Percentiles rank a stretch among this genome's conserved stretches.
Conservation (phyloP, 306 rosid species). For the Lathyrus aphaca region DNA sequence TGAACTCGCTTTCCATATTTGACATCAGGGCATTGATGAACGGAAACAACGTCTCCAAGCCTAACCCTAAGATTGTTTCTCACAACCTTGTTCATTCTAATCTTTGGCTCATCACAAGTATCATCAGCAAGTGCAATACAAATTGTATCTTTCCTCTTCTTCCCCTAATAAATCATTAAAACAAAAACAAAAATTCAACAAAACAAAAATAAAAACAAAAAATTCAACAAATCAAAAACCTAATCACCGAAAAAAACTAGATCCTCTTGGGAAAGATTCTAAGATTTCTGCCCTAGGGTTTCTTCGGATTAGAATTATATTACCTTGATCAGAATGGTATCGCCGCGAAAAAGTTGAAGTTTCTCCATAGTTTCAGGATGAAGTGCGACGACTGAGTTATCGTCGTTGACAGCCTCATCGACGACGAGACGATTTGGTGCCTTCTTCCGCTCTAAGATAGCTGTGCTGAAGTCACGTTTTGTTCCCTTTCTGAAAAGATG, state of each 20-base stretch:
- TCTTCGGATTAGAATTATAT: background rate
- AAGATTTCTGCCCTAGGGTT: background rate
- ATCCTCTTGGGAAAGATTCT: background rate
- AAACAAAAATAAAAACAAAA: background rate
- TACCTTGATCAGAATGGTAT: constrained; percentile 91
- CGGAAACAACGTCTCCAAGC: constrained; percentile 95
- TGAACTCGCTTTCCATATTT: constrained; percentile 93
- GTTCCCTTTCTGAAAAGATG: constrained; percentile 68
- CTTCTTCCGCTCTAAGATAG: constrained; percentile 93
- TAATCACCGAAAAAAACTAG: background rate
- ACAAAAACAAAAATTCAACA: background rate
- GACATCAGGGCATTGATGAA: constrained; percentile 93
- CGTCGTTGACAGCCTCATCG: constrained; percentile 93
- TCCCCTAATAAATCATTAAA: constrained; percentile 58
- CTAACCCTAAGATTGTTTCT: constrained; percentile 93
- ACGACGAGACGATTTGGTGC: constrained; percentile 86
- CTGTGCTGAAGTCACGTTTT: constrained; percentile 84
- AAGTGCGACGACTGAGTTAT: constrained; percentile 90
- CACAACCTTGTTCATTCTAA: constrained; percentile 94
- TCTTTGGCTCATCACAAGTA: constrained; percentile 86
- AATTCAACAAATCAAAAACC: background rate
- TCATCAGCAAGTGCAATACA: constrained; percentile 96
- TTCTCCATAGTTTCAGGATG: constrained; percentile 95
- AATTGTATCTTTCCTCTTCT: constrained; percentile 84
- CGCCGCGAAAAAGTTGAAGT: constrained; percentile 94